phyloP scores from a whole-genome alignment of 257 asterid species.

The Solanum habrochaites region DNA sequence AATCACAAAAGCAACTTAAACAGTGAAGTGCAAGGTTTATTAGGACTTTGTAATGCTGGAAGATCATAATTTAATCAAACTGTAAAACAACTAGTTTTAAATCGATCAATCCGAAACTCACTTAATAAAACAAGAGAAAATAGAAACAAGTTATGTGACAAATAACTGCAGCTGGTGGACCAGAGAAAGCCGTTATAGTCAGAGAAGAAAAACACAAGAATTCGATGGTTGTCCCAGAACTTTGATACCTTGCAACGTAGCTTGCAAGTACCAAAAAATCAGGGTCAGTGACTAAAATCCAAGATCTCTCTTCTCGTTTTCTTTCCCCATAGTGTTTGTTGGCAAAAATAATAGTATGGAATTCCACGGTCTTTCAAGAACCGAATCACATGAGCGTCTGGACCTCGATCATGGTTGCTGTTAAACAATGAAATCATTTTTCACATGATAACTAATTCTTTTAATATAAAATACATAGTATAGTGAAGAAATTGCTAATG shows the following conservation, averaged over 20 bases:
- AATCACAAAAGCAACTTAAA: not conserved
- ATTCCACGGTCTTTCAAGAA: conserved; percentile 83
- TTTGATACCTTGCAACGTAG: conserved; percentile 89
- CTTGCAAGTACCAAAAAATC: conserved; percentile 92
- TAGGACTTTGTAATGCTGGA: not conserved
- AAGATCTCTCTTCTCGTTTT: conserved; percentile 62
- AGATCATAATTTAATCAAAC: not conserved
- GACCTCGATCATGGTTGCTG: conserved; percentile 84
- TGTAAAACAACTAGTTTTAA: not conserved
- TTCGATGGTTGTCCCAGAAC: not conserved
- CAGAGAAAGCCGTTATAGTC: not conserved
- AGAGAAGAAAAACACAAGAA: not conserved
- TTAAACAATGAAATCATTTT: not conserved
- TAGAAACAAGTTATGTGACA: not conserved
- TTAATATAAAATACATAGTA: not conserved
- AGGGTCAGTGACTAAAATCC: conserved; percentile 69
- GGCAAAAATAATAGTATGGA: conserved; percentile 62
- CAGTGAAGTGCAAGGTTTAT: not conserved
- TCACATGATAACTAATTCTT: not conserved
- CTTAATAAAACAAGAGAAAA: not conserved
- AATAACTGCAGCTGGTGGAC: not conserved
- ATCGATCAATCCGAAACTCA: not conserved
- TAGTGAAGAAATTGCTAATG: not conserved
- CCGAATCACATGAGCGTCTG: conserved; percentile 69
- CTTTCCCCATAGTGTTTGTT: conserved; percentile 23